Conservation (phyloP, 306 rosid species). For the Cicer arietinum region DNA sequence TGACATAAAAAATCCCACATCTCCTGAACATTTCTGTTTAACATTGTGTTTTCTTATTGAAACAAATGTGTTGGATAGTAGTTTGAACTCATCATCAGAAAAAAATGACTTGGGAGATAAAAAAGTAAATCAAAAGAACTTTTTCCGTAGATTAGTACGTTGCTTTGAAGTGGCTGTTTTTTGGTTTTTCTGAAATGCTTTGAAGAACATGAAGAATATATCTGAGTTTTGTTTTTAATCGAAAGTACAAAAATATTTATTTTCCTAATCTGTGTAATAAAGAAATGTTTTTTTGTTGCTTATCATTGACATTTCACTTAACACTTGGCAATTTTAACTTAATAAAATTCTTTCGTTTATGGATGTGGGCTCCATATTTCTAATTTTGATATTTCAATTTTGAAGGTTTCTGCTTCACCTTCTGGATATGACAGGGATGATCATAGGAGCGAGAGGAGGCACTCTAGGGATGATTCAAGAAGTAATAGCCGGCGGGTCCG, state of each 20-base stretch:
- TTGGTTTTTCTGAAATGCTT: conserved; percentile 5
- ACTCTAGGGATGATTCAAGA: conserved; percentile 56
- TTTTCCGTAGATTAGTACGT: background rate
- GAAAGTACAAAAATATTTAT: background rate
- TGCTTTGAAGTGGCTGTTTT: background rate
- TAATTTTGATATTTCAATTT: conserved; percentile 44
- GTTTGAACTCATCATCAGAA: conserved; percentile 7
- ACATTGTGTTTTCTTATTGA: background rate
- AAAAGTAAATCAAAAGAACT: background rate
- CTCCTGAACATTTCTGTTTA: background rate
- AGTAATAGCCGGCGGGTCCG: conserved; percentile 56
- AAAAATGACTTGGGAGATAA: background rate
- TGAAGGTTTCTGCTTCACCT: conserved; percentile 63
- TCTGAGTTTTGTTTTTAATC: background rate
- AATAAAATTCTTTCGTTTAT: conserved; percentile 1
- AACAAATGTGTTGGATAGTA: background rate
- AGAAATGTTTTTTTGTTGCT: conserved; percentile 29
- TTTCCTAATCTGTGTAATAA: background rate
- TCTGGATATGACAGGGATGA: conserved; percentile 60
- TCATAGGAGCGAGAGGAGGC: conserved; percentile 64
- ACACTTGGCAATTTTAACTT: conserved; percentile 18
- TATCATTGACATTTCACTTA: conserved; percentile 13
- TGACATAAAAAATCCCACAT: background rate
- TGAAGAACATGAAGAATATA: conserved; percentile 3
- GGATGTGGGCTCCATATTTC: conserved; percentile 9